These are phyloP conservation scores for Lophiostoma macrostomum DNA, from an alignment of 495 filamentous ascomycete species.

Conservation along the genomic window DNA sequence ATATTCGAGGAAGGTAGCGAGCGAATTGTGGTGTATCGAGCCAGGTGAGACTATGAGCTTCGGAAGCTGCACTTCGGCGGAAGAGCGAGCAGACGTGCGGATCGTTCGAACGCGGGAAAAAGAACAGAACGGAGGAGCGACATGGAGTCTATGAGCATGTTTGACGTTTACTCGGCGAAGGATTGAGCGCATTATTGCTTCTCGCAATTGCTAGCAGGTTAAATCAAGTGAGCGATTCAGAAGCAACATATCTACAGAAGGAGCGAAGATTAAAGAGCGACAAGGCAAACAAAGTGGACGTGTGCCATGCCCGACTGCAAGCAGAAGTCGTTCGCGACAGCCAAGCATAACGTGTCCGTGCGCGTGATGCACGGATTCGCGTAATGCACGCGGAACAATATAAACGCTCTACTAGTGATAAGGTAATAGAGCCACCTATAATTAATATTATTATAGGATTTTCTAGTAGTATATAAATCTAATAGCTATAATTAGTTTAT, in stretches of 20 bases:
- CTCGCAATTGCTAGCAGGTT: not conserved
- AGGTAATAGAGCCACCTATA: no score
- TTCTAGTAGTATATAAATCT: no score
- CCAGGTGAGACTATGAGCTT: constrained; percentile 42
- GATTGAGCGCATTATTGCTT: constrained; percentile 18
- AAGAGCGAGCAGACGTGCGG: constrained; percentile 3
- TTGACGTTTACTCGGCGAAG: constrained; percentile 1
- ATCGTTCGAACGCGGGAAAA: not conserved
- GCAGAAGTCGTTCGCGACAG: no score
- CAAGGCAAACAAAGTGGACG: not conserved
- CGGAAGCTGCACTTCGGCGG: constrained; percentile 4
- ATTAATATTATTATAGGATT: no score
- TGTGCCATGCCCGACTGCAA: no score
- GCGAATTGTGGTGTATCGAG: constrained; percentile 55
- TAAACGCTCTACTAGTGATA: no score
- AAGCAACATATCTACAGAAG: constrained; percentile 22
- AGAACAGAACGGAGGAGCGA: not conserved
- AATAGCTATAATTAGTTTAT: no score
- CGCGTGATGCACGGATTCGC: no score
- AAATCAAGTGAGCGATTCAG: not conserved
- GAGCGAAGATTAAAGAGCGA: constrained; percentile 7
- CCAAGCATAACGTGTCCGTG: not conserved
- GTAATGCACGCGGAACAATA: no score
- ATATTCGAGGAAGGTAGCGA: constrained; percentile 70
- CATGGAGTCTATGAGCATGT: no score